phyloP scores from a whole-genome alignment of 116 monocot genomes.

The Iris pallida region DNA sequence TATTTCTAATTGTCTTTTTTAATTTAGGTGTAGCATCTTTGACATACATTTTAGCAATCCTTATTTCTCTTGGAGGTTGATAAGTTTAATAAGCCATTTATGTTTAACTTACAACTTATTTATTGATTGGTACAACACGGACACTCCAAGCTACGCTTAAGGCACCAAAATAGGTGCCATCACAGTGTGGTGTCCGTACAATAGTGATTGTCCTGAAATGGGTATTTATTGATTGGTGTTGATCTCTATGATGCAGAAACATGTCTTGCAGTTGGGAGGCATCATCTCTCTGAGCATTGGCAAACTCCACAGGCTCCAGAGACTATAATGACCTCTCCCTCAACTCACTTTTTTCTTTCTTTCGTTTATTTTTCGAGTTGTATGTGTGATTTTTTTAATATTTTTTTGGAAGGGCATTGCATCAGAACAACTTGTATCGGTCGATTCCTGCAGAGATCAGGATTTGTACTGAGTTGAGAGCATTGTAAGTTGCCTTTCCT shows the following conservation, averaged over 20 bases:
- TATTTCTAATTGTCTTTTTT: no score
- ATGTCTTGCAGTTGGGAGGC: conserved; percentile 79
- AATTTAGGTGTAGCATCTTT: no score
- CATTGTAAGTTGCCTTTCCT: conserved; percentile 40
- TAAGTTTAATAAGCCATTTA: no score
- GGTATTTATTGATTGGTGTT: not conserved
- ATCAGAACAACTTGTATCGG: conserved; percentile 84
- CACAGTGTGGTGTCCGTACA: no score
- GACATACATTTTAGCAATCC: no score
- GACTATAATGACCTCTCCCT: conserved; percentile 37
- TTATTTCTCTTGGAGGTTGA: no score
- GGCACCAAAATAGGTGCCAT: no score
- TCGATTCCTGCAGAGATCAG: conserved; percentile 67
- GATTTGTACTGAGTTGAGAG: conserved; percentile 67
- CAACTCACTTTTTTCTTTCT: not conserved
- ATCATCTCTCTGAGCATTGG: conserved; percentile 88
- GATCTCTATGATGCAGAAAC: conserved; percentile 38
- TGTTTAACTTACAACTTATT: no score
- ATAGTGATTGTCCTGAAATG: no score
- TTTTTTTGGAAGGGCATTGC: conserved; percentile 68
- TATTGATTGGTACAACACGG: no score
- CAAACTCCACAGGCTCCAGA: conserved; percentile 72
- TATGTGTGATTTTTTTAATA: not conserved
- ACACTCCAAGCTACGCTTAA: no score
- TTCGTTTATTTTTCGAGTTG: not conserved